These are phyloP conservation scores for button mushroom (Agaricus bisporus) DNA, from an alignment of 768 basidiomycete genomes.

Conservation along the genomic window DNA sequence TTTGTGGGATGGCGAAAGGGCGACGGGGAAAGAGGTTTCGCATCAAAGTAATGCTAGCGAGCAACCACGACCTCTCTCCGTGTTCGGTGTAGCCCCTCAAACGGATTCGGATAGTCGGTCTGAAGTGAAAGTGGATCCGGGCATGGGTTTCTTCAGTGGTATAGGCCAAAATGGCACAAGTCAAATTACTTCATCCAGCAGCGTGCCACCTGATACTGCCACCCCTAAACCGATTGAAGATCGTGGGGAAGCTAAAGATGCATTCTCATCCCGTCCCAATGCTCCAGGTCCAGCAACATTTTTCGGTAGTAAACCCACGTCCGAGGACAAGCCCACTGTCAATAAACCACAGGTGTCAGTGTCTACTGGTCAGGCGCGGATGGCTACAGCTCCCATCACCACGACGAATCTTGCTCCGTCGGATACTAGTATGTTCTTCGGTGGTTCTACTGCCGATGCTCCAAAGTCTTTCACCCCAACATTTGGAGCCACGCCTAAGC, in stretches of 20 bases:
- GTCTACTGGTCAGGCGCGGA: constrained; percentile 10
- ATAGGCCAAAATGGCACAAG: neutral
- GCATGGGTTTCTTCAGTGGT: neutral
- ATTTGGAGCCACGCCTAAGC: constrained; percentile 16
- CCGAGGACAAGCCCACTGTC: neutral
- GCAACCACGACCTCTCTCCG: constrained; percentile 1
- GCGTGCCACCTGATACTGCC: neutral
- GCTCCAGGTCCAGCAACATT: neutral
- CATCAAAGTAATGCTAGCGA: neutral
- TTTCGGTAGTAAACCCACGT: neutral
- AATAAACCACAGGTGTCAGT: constrained; percentile 13
- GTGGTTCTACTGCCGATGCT: neutral
- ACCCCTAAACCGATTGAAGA: neutral
- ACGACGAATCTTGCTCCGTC: neutral
- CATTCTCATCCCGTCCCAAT: constrained; percentile 14
- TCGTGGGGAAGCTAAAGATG: neutral
- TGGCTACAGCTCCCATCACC: neutral
- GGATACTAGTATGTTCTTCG: neutral
- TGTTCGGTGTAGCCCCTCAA: constrained; percentile 5
- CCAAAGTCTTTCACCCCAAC: constrained; percentile 13
- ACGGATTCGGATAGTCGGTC: neutral
- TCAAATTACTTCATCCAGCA: neutral
- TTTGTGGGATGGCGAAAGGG: constrained; percentile 36
- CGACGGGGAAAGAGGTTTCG: constrained; percentile 7
- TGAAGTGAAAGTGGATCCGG: neutral